Evolutionary conservation across 2,329 filamentous ascomycete species (phyloP).

Genomic region (Macrophomina tecta): DNA sequence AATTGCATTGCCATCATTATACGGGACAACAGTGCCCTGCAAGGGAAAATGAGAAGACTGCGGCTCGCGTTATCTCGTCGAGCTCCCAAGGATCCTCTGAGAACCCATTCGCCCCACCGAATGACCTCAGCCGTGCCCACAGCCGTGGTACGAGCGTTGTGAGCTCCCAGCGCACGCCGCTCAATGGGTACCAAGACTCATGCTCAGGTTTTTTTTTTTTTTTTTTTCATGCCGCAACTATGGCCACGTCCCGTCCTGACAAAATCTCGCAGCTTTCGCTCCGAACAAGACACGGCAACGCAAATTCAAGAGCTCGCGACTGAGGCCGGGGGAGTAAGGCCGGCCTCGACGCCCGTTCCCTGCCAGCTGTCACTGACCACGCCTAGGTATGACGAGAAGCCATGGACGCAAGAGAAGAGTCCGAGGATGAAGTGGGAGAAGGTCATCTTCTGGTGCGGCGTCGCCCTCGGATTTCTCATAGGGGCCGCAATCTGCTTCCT

Average conservation of each 20-base stretch:
- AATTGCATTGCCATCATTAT: background rate
- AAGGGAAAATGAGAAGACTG: background rate
- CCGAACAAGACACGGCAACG: background rate
- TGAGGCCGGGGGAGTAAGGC: constrained; percentile 30
- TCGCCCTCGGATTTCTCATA: constrained; percentile 43
- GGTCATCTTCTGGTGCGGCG: constrained; percentile 42
- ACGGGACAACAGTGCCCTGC: background rate
- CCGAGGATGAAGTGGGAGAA: constrained; percentile 45
- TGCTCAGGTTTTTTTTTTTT: background rate
- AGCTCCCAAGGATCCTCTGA: background rate
- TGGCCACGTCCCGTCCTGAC: no score
- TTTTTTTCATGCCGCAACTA: background rate
- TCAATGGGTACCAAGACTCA: background rate
- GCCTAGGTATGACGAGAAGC: constrained; percentile 46
- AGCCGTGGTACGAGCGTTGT: constrained; percentile 6
- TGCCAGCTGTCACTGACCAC: background rate
- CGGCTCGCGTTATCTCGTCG: background rate
- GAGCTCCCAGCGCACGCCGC: background rate
- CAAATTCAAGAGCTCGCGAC: constrained; percentile 46
- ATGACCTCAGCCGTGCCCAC: background rate
- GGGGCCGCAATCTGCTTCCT: constrained; percentile 39
- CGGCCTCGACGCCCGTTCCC: background rate
- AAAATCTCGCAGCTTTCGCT: background rate
- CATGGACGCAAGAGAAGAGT: constrained; percentile 43
- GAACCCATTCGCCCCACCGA: background rate